Percentiles rank a stretch among this genome's conserved stretches.
These are phyloP conservation scores for Arthrobotrys sinensis DNA, from an alignment of 2,329 filamentous ascomycete genomes.

Conservation along the genomic window DNA sequence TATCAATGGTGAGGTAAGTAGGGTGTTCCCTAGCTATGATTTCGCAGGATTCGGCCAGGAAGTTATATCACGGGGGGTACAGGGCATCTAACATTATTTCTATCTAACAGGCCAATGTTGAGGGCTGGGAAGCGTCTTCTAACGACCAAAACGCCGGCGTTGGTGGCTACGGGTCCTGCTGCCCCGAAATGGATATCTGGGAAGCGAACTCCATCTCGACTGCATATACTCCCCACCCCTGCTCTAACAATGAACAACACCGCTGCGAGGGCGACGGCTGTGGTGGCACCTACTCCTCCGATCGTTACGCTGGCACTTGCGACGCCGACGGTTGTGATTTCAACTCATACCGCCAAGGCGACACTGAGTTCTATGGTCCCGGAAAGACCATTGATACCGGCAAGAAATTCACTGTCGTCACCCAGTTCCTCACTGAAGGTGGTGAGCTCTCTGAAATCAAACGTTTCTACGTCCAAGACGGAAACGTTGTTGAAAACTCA, in stretches of 20 bases:
- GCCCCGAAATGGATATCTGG: constrained; percentile 73
- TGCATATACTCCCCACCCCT: constrained; percentile 67
- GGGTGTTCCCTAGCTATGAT: background rate
- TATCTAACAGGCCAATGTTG: constrained; percentile 69
- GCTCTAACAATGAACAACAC: constrained; percentile 66
- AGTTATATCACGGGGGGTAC: background rate
- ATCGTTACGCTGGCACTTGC: constrained; percentile 65
- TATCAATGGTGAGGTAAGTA: constrained; percentile 71
- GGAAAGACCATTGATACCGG: constrained; percentile 68
- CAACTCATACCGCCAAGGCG: constrained; percentile 66
- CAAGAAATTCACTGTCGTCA: constrained; percentile 68
- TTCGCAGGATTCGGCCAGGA: background rate
- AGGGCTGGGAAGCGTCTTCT: constrained; percentile 68
- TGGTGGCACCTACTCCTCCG: constrained; percentile 64
- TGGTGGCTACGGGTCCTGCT: constrained; percentile 73
- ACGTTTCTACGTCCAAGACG: constrained; percentile 67
- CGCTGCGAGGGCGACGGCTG: constrained; percentile 65
- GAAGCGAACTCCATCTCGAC: constrained; percentile 67
- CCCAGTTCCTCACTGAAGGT: constrained; percentile 67
- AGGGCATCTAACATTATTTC: constrained; percentile 7
- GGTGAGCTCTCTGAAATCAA: constrained; percentile 66
- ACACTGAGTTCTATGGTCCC: constrained; percentile 67
- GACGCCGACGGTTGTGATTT: constrained; percentile 67
- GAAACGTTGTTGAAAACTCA: constrained; percentile 67
- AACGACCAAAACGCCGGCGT: constrained; percentile 70